A percentile compares a stretch with the other conserved stretches of the same genome.
Conservation (phyloP, 106 monocot genomes). For the Dendrobium catenatum region DNA sequence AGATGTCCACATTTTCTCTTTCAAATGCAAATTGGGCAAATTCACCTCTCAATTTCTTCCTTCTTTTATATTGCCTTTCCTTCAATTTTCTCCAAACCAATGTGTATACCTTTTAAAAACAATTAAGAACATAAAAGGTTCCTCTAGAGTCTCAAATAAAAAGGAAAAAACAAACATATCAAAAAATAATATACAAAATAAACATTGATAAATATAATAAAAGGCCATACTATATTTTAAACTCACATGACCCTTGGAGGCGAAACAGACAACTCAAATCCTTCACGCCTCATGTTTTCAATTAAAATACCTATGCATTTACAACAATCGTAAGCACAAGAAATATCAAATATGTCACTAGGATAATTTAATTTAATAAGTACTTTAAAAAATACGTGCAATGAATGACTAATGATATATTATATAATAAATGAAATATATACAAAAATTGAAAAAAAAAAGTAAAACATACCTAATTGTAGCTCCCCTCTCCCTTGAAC, state of each 20-base stretch:
- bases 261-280: slow-evolving; percentile 97
- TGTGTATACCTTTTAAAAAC: too few relatives aligned
- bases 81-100: too few relatives aligned
- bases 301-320: slow-evolving; percentile 76
- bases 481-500: slow-evolving; percentile 99
- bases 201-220: background rate
- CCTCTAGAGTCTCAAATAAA: too few relatives aligned
- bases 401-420: background rate
- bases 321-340: background rate
- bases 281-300: slow-evolving; percentile 99
- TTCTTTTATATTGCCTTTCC: too few relatives aligned
- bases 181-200: slow-evolving; percentile 2
- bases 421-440: background rate
- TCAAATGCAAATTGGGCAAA: too few relatives aligned
- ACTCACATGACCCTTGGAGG: slow-evolving; percentile 97
- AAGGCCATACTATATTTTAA: background rate
- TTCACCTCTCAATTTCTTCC: too few relatives aligned
- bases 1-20: too few relatives aligned
- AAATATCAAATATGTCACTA: background rate
- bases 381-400: background rate
- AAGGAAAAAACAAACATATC: background rate
- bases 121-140: too few relatives aligned
- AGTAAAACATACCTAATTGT: slow-evolving; percentile 60
- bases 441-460: background rate
- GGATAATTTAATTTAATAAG: background rate